Conservation (phyloP, 495 filamentous ascomycete genomes). For the Aspergillus indologenus region DNA sequence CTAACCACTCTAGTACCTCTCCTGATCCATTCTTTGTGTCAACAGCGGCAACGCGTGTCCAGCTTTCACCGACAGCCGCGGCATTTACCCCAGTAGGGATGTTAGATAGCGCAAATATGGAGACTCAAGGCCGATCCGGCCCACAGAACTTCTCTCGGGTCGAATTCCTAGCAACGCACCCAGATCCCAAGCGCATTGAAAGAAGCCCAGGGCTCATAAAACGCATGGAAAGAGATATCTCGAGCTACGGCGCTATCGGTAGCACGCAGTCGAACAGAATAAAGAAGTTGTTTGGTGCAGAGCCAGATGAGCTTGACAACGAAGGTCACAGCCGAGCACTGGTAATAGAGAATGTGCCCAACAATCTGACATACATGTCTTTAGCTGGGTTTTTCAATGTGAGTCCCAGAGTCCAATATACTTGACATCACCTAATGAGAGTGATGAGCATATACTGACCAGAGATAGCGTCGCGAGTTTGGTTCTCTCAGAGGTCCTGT, state of each 20-base stretch:
- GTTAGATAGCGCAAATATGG: slow-evolving; percentile 7
- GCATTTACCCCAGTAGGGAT: slow-evolving; percentile 34
- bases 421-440: not conserved
- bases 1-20: slow-evolving; percentile 20
- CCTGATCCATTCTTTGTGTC: slow-evolving; percentile 31
- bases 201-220: slow-evolving; percentile 1
- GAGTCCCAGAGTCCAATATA: slow-evolving; percentile 10
- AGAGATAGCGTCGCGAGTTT: slow-evolving; percentile 32
- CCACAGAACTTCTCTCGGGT: slow-evolving; percentile 13
- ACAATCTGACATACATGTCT: slow-evolving; percentile 27
- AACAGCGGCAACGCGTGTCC: slow-evolving; percentile 16
- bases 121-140: slow-evolving; percentile 9
- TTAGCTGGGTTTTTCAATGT: slow-evolving; percentile 34
- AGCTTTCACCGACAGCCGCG: slow-evolving; percentile 33
- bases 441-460: slow-evolving; percentile 1
- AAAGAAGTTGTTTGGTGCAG: not conserved
- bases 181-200: slow-evolving; percentile 10
- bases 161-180: slow-evolving; percentile 16
- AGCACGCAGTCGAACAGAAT: slow-evolving; percentile 13
- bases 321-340: slow-evolving; percentile 29
- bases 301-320: slow-evolving; percentile 13
- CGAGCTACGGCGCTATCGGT: slow-evolving; percentile 16
- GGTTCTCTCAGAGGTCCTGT: slow-evolving; percentile 30
- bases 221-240: slow-evolving; percentile 2
- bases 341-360: slow-evolving; percentile 31